These are phyloP conservation scores for Monascus purpureus DNA, from an alignment of 495 filamentous ascomycete genomes.

Conservation along the genomic window DNA sequence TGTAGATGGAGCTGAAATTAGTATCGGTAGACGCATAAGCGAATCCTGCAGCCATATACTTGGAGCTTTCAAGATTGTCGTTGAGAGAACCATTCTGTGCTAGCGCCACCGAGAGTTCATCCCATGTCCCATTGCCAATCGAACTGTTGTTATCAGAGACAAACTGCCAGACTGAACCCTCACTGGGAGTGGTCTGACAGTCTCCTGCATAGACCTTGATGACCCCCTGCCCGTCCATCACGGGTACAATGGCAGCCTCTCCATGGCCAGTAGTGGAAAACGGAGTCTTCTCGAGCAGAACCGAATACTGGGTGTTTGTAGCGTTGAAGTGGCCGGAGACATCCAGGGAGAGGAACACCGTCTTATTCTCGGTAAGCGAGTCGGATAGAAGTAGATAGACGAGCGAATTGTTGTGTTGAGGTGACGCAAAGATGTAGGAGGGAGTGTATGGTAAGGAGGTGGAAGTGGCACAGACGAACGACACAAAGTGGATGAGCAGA, in stretches of 20 bases:
- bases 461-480: slow-evolving; percentile 7
- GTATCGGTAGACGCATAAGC: slow-evolving; percentile 48
- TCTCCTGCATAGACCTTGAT: slow-evolving; percentile 58
- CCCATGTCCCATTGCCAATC: slow-evolving; percentile 44
- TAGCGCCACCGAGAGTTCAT: slow-evolving; percentile 12
- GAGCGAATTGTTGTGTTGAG: slow-evolving; percentile 30
- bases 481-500: slow-evolving; percentile 8
- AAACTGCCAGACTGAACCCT: slow-evolving; percentile 42
- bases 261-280: slow-evolving; percentile 36
- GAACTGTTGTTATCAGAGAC: slow-evolving; percentile 20
- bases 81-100: slow-evolving; percentile 12
- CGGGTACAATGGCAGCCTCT: slow-evolving; percentile 43
- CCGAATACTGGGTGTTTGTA: slow-evolving; percentile 36
- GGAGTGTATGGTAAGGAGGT: slow-evolving; percentile 59
- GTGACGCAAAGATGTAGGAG: slow-evolving; percentile 47
- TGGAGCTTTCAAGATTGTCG: slow-evolving; percentile 33
- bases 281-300: slow-evolving; percentile 47
- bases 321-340: slow-evolving; percentile 40
- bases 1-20: slow-evolving; percentile 40
- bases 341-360: slow-evolving; percentile 49
- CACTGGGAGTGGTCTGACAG: slow-evolving; percentile 35
- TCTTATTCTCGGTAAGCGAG: slow-evolving; percentile 20
- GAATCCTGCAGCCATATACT: slow-evolving; percentile 53
- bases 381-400: slow-evolving; percentile 48
- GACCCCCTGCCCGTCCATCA: slow-evolving; percentile 48